Conservation (phyloP, 768 basidiomycete genomes). For the Leccinum pellstonianum region DNA sequence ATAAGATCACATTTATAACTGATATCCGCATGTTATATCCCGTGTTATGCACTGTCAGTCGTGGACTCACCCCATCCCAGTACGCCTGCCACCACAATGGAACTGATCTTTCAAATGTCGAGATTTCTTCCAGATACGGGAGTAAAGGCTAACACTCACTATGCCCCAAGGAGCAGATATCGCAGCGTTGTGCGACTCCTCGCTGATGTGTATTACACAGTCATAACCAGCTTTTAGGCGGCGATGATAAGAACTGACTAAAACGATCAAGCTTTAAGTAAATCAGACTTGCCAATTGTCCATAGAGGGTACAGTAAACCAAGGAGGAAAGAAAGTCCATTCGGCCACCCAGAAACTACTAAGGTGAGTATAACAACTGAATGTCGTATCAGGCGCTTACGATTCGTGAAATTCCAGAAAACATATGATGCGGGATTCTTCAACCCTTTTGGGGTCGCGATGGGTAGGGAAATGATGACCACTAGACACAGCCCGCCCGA, state of each 20-base stretch:
- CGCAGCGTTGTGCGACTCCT: slow-evolving; percentile 53
- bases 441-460: slow-evolving; percentile 56
- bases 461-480: slow-evolving; percentile 57
- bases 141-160: slow-evolving; percentile 26
- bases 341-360: slow-evolving; percentile 41
- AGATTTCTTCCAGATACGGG: background rate
- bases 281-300: slow-evolving; percentile 35
- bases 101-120: slow-evolving; percentile 18
- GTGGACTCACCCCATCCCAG: slow-evolving; percentile 42
- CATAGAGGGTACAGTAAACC: slow-evolving; percentile 47
- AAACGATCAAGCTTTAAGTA: slow-evolving; percentile 37
- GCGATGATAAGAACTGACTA: slow-evolving; percentile 4
- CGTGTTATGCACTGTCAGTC: background rate
- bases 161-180: slow-evolving; percentile 57
- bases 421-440: slow-evolving; percentile 60
- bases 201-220: slow-evolving; percentile 48
- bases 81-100: slow-evolving; percentile 44
- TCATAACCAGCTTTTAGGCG: slow-evolving; percentile 34
- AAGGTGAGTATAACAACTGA: background rate
- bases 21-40: slow-evolving; percentile 16
- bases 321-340: slow-evolving; percentile 45
- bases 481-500: slow-evolving; percentile 13
- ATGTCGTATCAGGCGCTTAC: slow-evolving; percentile 31
- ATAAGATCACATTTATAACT: slow-evolving; percentile 49
- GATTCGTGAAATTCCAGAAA: slow-evolving; percentile 57